Percentiles rank a stretch among this genome's conserved stretches.
These are phyloP conservation scores for Cyberlindnera euphorbiiphila DNA, from an alignment of 805 yeast species.

Conservation along the genomic window DNA sequence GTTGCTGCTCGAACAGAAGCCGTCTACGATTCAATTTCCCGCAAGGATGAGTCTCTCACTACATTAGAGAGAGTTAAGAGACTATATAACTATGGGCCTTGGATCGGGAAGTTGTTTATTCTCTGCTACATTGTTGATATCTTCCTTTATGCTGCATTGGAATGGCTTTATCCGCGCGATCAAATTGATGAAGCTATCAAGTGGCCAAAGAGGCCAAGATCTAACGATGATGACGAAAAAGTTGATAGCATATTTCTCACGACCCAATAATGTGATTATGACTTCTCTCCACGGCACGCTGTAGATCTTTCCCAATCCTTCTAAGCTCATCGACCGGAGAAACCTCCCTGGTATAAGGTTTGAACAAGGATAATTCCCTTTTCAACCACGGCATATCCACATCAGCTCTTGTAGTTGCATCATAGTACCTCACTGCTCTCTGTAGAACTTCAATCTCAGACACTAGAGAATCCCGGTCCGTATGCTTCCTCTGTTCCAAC, in stretches of 20 bases:
- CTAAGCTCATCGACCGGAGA: conserved; percentile 19
- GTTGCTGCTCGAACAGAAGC: conserved; percentile 82
- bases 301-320: conserved; percentile 19
- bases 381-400: conserved; percentile 12
- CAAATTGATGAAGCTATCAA: conserved; percentile 72
- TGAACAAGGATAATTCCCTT: conserved; percentile 9
- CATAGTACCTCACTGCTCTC: conserved; percentile 22
- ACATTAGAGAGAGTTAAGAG: conserved; percentile 56
- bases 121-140: conserved; percentile 80
- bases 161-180: conserved; percentile 63
- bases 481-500: conserved; percentile 32
- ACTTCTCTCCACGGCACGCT: conserved; percentile 7
- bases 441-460: conserved; percentile 44
- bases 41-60: conserved; percentile 25
- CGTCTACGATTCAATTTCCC: conserved; percentile 60
- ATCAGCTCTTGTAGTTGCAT: neutral
- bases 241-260: neutral
- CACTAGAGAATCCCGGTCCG: conserved; percentile 35
- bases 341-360: conserved; percentile 8
- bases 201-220: conserved; percentile 56
- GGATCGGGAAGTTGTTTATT: conserved; percentile 84
- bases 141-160: conserved; percentile 57
- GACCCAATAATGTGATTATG: conserved; percentile 3
- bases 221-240: neutral
- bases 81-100: conserved; percentile 67